Percentiles rank a stretch among this genome's conserved stretches.
Conservation (phyloP, 768 basidiomycete species). For the Trametes cinnabarina region DNA sequence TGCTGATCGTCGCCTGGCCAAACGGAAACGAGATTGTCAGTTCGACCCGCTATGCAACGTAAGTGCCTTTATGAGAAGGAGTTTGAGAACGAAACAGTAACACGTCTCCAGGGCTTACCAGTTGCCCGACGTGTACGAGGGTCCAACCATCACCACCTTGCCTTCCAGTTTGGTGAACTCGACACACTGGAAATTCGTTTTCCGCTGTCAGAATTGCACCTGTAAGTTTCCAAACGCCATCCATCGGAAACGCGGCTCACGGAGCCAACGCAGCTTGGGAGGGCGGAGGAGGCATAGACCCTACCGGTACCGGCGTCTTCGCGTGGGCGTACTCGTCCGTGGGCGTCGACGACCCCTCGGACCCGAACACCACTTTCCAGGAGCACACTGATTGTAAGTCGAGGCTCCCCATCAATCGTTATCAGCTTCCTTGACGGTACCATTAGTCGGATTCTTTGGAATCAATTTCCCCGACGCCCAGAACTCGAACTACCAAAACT, state of each 20-base stretch:
- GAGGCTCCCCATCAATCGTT: background rate
- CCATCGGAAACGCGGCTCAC: background rate
- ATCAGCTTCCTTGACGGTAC: background rate
- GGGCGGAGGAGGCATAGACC: conserved; percentile 37
- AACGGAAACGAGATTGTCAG: conserved; percentile 51
- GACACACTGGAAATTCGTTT: conserved; percentile 69
- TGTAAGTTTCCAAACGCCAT: conserved; percentile 34
- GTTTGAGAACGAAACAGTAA: background rate
- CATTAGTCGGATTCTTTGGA: conserved; percentile 58
- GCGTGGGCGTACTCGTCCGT: conserved; percentile 51
- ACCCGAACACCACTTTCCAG: conserved; percentile 48
- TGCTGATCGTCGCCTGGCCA: conserved; percentile 62
- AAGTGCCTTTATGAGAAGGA: conserved; percentile 20
- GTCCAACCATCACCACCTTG: conserved; percentile 52
- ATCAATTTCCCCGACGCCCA: conserved; percentile 48
- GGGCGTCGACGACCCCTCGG: conserved; percentile 47
- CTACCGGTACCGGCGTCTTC: conserved; percentile 37
- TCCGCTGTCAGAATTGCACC: conserved; percentile 65
- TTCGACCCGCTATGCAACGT: conserved; percentile 55
- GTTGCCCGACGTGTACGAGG: conserved; percentile 49
- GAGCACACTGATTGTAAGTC: conserved; percentile 60
- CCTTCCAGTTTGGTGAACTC: conserved; percentile 51
- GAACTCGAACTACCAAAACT: conserved; percentile 44
- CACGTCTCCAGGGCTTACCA: conserved; percentile 43
- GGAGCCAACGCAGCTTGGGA: conserved; percentile 36